Evolutionary conservation across 805 yeast genomes (phyloP), one percentile per base, ranked within the genome.

Genomic region (Kuraishia piskuri): DNA sequence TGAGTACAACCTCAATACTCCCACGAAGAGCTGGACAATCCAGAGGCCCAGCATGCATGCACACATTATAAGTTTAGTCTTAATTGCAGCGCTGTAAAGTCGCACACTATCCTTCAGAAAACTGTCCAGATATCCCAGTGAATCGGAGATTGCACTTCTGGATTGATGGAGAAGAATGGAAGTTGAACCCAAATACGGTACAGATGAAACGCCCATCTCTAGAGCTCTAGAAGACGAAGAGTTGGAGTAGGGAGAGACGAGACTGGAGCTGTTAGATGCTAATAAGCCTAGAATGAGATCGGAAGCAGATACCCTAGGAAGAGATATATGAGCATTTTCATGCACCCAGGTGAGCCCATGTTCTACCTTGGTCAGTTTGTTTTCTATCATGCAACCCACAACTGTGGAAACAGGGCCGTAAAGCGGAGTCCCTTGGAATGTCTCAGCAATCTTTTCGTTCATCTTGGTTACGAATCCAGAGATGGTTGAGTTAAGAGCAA

Each of bases 321-420:
- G 63, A 0, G 70, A 58, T 2, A 90, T 67, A 17, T 80, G 73
- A 2, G 90, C 74, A 57, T 87, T 73, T 37, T 84, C 71, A 59
- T 84, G 74, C 1, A 90, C 70, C 97, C 97, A 94, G 1, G 83
- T 77, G 53, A 91, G 68, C 0, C 95, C 98, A 26, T 78, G 63
- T 57, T 87, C 87, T 2, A 90, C 71, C 22, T 77, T 73, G 14
- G 73, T 74, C 6, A 92, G 65, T 61, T 92, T 94, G 50, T 85
- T 73, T 19, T 88, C 92, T 44, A 94, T 73, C 2, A 88, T 80
- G 69, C 99, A 92, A 31, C 84, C 82, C 3, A 91, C 86, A 0
- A 90, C 81, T 0, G 84, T 76, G 25, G 76, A 74, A 49, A 90
- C 74, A 0, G 95, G 87, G 1, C 64, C 64, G 49, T 82, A 79